These are phyloP conservation scores for Polytrichum commune DNA, from an alignment of 225 moss, liverwort and hornwort species.

Conservation along the genomic window DNA sequence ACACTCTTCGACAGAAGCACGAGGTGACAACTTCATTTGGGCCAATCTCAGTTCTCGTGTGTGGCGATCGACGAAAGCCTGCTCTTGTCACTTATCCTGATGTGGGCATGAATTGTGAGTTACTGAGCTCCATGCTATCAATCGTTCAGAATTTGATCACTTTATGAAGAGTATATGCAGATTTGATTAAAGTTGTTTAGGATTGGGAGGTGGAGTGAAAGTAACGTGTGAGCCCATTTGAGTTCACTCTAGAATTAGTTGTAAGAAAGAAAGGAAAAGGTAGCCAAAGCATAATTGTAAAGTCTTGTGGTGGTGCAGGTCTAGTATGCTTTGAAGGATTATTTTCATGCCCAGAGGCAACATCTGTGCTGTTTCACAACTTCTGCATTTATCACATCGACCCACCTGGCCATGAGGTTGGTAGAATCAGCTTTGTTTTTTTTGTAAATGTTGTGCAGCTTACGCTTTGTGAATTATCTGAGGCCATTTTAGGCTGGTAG, in stretches of 20 bases:
- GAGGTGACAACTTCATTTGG: constrained; percentile 65
- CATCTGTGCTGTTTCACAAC: constrained; percentile 69
- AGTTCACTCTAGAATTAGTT: too few species aligned
- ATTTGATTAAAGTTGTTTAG: too few species aligned
- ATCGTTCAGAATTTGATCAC: too few species aligned
- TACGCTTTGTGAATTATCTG: too few species aligned
- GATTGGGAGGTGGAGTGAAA: too few species aligned
- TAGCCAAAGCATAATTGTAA: too few species aligned
- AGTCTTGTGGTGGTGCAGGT: constrained; percentile 33
- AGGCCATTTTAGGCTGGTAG: too few species aligned
- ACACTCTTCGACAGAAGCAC: constrained; percentile 42
- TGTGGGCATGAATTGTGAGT: constrained; percentile 81
- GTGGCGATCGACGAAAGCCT: constrained; percentile 75
- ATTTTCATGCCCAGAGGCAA: constrained; percentile 76
- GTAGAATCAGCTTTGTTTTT: background rate
- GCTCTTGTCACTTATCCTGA: constrained; percentile 88
- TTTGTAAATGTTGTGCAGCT: too few species aligned
- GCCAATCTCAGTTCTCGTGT: constrained; percentile 72
- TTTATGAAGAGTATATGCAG: too few species aligned
- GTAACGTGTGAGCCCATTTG: too few species aligned
- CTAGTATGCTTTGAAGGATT: constrained; percentile 80
- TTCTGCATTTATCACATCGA: constrained; percentile 91
- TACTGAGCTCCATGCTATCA: background rate
- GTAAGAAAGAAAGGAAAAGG: too few species aligned
- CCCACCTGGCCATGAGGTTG: constrained; percentile 83